These are phyloP conservation scores for Pseudotulostoma volvatum DNA, from an alignment of 495 filamentous ascomycete species.

Conservation along the genomic window DNA sequence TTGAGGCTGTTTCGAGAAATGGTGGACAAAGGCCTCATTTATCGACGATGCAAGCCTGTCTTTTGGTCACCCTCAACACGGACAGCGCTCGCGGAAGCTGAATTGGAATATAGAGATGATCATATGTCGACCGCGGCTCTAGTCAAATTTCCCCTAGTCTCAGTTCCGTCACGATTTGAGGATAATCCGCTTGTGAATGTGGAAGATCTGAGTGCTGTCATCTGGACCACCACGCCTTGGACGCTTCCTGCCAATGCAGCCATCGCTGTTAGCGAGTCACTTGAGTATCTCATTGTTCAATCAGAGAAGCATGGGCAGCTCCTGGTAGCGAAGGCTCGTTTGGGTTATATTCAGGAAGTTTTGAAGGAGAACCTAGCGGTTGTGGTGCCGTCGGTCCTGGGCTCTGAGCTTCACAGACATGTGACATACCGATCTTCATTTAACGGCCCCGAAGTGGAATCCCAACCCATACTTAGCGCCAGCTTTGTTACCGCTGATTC, in stretches of 20 bases:
- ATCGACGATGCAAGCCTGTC: slow-evolving; percentile 78
- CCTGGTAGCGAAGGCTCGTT: slow-evolving; percentile 48
- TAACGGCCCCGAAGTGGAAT: slow-evolving; percentile 28
- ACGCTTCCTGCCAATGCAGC: slow-evolving; percentile 86
- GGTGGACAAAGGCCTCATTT: slow-evolving; percentile 71
- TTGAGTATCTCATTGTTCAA: slow-evolving; percentile 58
- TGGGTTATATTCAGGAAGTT: slow-evolving; percentile 35
- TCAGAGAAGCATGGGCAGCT: slow-evolving; percentile 38
- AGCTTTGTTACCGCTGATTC: slow-evolving; percentile 76
- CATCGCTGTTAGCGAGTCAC: slow-evolving; percentile 56
- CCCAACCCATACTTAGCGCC: slow-evolving; percentile 59
- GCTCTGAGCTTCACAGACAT: slow-evolving; percentile 43
- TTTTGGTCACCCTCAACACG: slow-evolving; percentile 90
- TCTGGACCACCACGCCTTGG: slow-evolving; percentile 99
- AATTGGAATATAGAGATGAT: slow-evolving; percentile 83
- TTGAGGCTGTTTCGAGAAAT: slow-evolving; percentile 72
- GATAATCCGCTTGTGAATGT: slow-evolving; percentile 18
- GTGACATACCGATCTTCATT: slow-evolving; percentile 53
- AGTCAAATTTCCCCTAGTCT: slow-evolving; percentile 56
- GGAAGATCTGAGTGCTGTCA: slow-evolving; percentile 47
- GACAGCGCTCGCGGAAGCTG: slow-evolving; percentile 86
- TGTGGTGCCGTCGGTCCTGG: slow-evolving; percentile 41
- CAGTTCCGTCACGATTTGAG: slow-evolving; percentile 30
- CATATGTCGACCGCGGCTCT: slow-evolving; percentile 70
- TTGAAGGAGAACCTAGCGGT: slow-evolving; percentile 29